Evolutionary conservation across 1,284 basidiomycete species (phyloP), one percentile per base, ranked within the genome.

Genomic region (Melampsora americana): DNA sequence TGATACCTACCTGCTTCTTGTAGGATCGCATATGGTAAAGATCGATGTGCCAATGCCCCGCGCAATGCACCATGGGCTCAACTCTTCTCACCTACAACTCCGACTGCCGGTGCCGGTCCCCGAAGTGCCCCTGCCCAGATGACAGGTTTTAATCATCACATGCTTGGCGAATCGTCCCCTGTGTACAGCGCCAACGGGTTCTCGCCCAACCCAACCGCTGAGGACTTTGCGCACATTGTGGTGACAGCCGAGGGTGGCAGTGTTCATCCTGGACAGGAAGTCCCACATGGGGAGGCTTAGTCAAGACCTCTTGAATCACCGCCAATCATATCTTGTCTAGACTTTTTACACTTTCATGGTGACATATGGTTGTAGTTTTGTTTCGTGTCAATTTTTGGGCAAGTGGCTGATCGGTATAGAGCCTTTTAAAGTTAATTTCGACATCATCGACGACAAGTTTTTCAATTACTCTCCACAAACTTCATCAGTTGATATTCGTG

Each of bases 1-100:
- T 82, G 87, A 90, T 5, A 91, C 92, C 82, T 94, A 94, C 81
- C 35, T 48, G 39, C 20, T 4, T 18, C 14, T 61, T 23, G 9
- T 61, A 76, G 73, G 61, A 90, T 95, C 78, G 90, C 92, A 5
- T 92, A 94, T 83, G 94, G 94, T 78, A 96, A 96, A 83, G 94
- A 96, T 83, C 88, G 94, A 48, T 96, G 94, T 83, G 94, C 92
- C 44, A 92, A 92, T 64, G 73, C 73, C 20, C 73, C 73, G 20
- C 73, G 73, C 16, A 76, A 76, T 32, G 73, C 73, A 18, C 73
- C 73, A 11, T 76, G 73, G 73, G 73, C 73, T 56, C 73, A 76
- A 42, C 73, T 76, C 59, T 76, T 76, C 61, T 68, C 73, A 44
- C 66, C 73, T 12, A 69, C 66, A 50, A 35, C 32, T 9, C 61